Base-by-base conservation (phyloP, 805 yeast species). In the Metschnikowia chrysomelidarum region DNA sequence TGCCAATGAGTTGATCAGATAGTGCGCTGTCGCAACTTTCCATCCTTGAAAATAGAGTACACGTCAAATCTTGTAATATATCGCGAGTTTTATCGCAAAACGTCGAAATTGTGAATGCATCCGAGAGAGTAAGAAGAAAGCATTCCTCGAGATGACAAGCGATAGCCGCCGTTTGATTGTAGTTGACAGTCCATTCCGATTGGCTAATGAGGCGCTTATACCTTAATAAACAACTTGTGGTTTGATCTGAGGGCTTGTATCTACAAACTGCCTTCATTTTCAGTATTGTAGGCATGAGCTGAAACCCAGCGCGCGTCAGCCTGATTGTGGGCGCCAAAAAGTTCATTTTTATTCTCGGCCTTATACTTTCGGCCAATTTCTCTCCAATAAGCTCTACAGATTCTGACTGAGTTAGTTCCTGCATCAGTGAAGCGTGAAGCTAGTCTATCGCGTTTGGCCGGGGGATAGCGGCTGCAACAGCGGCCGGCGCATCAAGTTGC, bases 191-290 rank as follows among this genome's bases (percentile, higher is more conserved):
- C 44, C 44, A 41, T 4, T 21, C 26, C 3, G 38, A 24, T 7
- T 5, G 7, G 7, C 27, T 31, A 20, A 37, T 22, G 4, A 26
- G 24, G 8, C 19, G 26, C 15, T 19, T n/a, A 15, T 34, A 19
- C n/a, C 27, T 29, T 3, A 27, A 34, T 19, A 41, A 13, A 8
- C 41, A 29, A 13, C 24, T 34, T 3, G 29, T 27, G 7, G 45
- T 34, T 14, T 33, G 24, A 8, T 19, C 24, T 12, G 32, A 12
- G 5, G 37, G 36, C 5, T 26, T 13, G 30, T 19, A 36, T 16
- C n/a, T 18, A 23, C 45, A 41, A 11, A 41, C 30, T 5, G 36
- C 36, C 27, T 29, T 41, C 14, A 41, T 24, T 31, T 34, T 37
- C 18, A 12, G 15, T 17, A 41, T 20, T 7, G 30, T 36, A 15